These are phyloP conservation scores for Arthrobotrys sinensis DNA, from an alignment of 2,329 filamentous ascomycete species.

Conservation along the genomic window DNA sequence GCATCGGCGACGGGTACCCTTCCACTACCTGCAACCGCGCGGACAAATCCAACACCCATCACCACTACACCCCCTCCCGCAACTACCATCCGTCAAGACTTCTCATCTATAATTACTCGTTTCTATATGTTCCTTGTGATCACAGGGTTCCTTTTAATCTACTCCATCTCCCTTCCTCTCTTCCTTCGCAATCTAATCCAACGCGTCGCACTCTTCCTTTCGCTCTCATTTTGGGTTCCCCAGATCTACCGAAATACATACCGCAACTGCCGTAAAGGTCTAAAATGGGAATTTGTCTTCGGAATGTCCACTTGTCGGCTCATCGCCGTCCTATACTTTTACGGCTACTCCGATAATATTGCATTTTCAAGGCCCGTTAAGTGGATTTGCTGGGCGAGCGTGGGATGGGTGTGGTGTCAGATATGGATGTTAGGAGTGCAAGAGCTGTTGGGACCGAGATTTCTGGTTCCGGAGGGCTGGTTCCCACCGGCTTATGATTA, in stretches of 20 bases:
- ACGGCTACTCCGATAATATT: slow-evolving; percentile 82
- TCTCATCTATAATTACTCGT: slow-evolving; percentile 74
- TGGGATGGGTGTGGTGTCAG: slow-evolving; percentile 89
- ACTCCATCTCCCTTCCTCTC: slow-evolving; percentile 74
- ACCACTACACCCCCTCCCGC: slow-evolving; percentile 32
- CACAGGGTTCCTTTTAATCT: slow-evolving; percentile 74
- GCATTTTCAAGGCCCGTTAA: slow-evolving; percentile 81
- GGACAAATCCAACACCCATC: slow-evolving; percentile 53
- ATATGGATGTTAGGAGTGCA: slow-evolving; percentile 83
- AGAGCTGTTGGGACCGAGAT: slow-evolving; percentile 88
- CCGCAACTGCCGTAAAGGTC: slow-evolving; percentile 70
- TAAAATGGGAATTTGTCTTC: slow-evolving; percentile 91
- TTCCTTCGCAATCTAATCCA: slow-evolving; percentile 73
- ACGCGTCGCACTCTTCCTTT: slow-evolving; percentile 78
- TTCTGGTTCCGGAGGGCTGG: slow-evolving; percentile 78
- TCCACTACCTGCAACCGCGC: slow-evolving; percentile 62
- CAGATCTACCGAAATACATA: slow-evolving; percentile 86
- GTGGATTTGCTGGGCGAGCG: slow-evolving; percentile 76
- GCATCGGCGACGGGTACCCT: slow-evolving; percentile 63
- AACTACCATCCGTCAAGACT: slow-evolving; percentile 62
- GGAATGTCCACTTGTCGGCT: slow-evolving; percentile 86
- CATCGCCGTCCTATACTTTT: slow-evolving; percentile 88
- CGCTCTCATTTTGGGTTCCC: slow-evolving; percentile 91
- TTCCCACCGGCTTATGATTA: slow-evolving; percentile 83
- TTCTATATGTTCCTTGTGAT: slow-evolving; percentile 74